Conservation (phyloP, 176 grass and related monocot genomes). For the Hsuehochloa calcarea region DNA sequence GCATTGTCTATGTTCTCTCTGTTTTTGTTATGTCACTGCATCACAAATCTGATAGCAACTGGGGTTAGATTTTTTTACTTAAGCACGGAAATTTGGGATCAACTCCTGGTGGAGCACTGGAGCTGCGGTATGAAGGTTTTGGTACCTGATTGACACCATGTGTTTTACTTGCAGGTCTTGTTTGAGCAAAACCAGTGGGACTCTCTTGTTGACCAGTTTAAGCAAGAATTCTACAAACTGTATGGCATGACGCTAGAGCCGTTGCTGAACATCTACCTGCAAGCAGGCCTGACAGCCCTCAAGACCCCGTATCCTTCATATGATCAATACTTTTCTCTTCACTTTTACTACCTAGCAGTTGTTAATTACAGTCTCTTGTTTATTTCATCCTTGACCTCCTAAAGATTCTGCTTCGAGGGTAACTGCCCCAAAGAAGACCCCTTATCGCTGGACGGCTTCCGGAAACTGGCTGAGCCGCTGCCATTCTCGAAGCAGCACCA, state of each 20-base stretch:
- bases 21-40: neutral
- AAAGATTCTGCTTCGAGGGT: constrained; percentile 72
- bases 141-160: neutral
- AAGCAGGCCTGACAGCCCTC: constrained; percentile 88
- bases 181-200: constrained; percentile 87
- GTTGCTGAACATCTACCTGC: constrained; percentile 93
- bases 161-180: constrained; percentile 50
- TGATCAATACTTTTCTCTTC: constrained; percentile 21
- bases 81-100: neutral
- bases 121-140: constrained; percentile 11
- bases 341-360: neutral
- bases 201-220: constrained; percentile 75
- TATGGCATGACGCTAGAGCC: constrained; percentile 90
- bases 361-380: neutral
- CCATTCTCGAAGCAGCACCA: constrained; percentile 92
- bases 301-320: constrained; percentile 79
- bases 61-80: neutral
- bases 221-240: constrained; percentile 90
- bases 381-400: constrained; percentile 54
- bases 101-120: neutral
- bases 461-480: constrained; percentile 77
- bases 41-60: neutral
- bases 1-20: constrained; percentile 22
- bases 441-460: constrained; percentile 70
- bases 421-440: constrained; percentile 91